A percentile compares a stretch with the other conserved stretches of the same genome.
Conservation (phyloP, 495 filamentous ascomycete species). For the Trichodelitschia bisporula region DNA sequence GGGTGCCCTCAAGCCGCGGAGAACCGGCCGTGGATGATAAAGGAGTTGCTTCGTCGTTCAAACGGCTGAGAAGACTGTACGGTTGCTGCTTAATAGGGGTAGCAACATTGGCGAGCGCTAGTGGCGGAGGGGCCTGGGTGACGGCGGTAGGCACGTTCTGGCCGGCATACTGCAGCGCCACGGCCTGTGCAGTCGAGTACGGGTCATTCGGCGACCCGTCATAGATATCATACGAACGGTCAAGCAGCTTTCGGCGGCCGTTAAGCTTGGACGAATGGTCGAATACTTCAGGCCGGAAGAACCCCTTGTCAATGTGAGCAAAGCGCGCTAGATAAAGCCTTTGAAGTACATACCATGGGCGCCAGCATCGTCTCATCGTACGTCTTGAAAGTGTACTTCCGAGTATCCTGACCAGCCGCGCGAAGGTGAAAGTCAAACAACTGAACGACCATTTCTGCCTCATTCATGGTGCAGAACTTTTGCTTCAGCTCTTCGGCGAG, state of each 20-base stretch:
- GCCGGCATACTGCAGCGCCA: conserved; percentile 22
- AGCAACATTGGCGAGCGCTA: conserved; percentile 22
- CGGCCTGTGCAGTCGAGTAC: conserved; percentile 56
- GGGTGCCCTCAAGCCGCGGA: conserved; percentile 45
- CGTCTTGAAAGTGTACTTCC: conserved; percentile 78
- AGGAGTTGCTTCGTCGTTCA: conserved; percentile 44
- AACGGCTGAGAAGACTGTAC: conserved; percentile 27
- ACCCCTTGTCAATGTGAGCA: conserved; percentile 10
- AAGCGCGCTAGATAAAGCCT: neutral
- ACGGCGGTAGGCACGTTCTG: conserved; percentile 26
- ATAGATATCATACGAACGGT: conserved; percentile 77
- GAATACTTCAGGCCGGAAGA: conserved; percentile 66
- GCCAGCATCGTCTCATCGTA: conserved; percentile 87
- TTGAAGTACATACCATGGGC: conserved; percentile 38
- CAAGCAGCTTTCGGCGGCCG: conserved; percentile 52
- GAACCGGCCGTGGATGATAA: conserved; percentile 68
- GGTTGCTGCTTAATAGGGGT: conserved; percentile 13
- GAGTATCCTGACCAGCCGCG: conserved; percentile 63
- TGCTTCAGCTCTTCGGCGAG: conserved; percentile 87
- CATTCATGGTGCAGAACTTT: conserved; percentile 67
- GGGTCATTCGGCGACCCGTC: conserved; percentile 81
- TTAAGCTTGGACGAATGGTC: conserved; percentile 54
- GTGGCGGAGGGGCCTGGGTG: conserved; percentile 16
- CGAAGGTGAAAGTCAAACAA: conserved; percentile 71
- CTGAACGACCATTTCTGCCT: conserved; percentile 59